phyloP scores from a whole-genome alignment of 2,329 filamentous ascomycete genomes.

The Arthrobotrys iridis region DNA sequence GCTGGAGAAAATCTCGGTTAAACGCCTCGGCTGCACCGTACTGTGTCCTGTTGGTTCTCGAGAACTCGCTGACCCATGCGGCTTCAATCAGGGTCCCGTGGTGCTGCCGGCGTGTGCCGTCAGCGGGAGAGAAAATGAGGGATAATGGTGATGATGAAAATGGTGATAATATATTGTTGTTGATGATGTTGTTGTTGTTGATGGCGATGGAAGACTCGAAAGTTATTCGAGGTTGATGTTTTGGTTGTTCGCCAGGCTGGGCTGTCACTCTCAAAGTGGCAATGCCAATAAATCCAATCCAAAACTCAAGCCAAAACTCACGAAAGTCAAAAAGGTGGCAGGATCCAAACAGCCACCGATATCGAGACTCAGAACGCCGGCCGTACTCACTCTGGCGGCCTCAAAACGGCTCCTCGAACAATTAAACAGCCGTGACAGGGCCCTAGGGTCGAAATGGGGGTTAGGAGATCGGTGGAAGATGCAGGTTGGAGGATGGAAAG shows the following conservation, averaged over 20 bases:
- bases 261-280: slow-evolving; percentile 36
- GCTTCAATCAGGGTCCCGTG: neutral
- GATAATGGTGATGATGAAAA: slow-evolving; percentile 4
- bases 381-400: neutral
- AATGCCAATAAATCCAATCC: slow-evolving; percentile 31
- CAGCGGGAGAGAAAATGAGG: neutral
- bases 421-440: neutral
- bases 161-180: no score
- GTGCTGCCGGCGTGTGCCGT: neutral
- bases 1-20: slow-evolving; percentile 36
- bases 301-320: slow-evolving; percentile 5
- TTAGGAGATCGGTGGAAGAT: neutral
- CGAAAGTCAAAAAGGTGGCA: slow-evolving; percentile 20
- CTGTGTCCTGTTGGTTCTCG: slow-evolving; percentile 40
- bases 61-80: neutral
- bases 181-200: neutral
- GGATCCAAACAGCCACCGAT: neutral
- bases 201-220: neutral
- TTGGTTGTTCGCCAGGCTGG: slow-evolving; percentile 15
- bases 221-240: slow-evolving; percentile 2
- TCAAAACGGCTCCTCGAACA: neutral
- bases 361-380: neutral
- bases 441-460: neutral
- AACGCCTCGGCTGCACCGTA: slow-evolving; percentile 36
- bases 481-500: slow-evolving; percentile 3